A percentile compares a stretch with the other conserved stretches of the same genome.
phyloP scores from a whole-genome alignment of 306 rosid species.

The Carpinus fangiana region DNA sequence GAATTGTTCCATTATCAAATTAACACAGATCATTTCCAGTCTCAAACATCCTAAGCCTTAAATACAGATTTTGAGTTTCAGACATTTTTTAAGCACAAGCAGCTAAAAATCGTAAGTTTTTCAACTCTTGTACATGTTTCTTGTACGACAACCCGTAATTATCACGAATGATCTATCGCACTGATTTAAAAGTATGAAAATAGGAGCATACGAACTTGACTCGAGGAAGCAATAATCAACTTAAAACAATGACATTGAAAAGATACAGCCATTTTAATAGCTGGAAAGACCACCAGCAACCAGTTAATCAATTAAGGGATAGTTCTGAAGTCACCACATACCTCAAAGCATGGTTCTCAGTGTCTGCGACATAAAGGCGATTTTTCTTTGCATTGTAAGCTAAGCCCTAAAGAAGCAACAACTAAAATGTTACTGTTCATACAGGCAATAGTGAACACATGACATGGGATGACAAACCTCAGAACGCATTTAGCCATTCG shows the following conservation, averaged over 20 bases:
- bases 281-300: not conserved
- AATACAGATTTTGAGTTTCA: not conserved
- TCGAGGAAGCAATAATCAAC: not conserved
- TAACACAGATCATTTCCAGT: not conserved
- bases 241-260: constrained; percentile 4
- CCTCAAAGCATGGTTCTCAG: constrained; percentile 98
- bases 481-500: constrained; percentile 6
- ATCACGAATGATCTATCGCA: constrained; percentile 14
- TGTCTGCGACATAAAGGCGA: constrained; percentile 87
- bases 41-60: not conserved
- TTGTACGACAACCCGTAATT: not conserved
- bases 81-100: not conserved
- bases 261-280: not conserved
- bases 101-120: not conserved
- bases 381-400: constrained; percentile 89
- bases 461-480: constrained; percentile 14
- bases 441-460: constrained; percentile 21
- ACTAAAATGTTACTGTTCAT: constrained; percentile 18
- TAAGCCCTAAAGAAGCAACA: constrained; percentile 67
- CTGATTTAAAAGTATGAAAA: constrained; percentile 11
- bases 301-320: not conserved
- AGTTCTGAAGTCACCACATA: constrained; percentile 38
- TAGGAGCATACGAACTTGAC: constrained; percentile 2
- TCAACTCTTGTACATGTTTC: constrained; percentile 15
- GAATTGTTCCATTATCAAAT: not conserved